A percentile compares a stretch with the other conserved stretches of the same genome.
phyloP scores from a whole-genome alignment of 768 basidiomycete genomes.

The Termitomyces sp. region DNA sequence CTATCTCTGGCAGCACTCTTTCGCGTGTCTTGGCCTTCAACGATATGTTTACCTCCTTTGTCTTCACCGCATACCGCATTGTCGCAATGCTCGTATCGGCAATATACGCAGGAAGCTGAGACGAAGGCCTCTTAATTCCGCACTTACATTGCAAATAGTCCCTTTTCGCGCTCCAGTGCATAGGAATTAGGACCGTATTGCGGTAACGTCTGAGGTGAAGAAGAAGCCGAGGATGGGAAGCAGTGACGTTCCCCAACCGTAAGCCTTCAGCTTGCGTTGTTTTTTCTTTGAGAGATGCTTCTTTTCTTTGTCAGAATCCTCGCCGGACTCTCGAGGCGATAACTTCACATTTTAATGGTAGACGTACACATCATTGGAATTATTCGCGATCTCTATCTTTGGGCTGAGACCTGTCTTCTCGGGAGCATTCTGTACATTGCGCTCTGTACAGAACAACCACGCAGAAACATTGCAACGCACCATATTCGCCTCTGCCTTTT shows the following conservation, averaged over 20 bases:
- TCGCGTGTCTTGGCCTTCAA: too few relatives aligned
- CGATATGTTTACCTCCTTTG: slow-evolving; percentile 96
- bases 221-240: too few relatives aligned
- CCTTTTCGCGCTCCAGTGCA: slow-evolving; percentile 96
- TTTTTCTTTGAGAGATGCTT: slow-evolving; percentile 92
- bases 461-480: slow-evolving; percentile 12
- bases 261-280: slow-evolving; percentile 78
- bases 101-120: slow-evolving; percentile 93
- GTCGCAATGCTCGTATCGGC: slow-evolving; percentile 99
- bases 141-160: slow-evolving; percentile 98
- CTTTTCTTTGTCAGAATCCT: slow-evolving; percentile 67
- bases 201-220: slow-evolving; percentile 90
- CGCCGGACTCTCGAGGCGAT: slow-evolving; percentile 89
- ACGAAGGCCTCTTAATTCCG: slow-evolving; percentile 97
- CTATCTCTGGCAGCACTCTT: too few relatives aligned
- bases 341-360: slow-evolving; percentile 77
- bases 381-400: slow-evolving; percentile 35
- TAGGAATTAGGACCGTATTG: slow-evolving; percentile 92
- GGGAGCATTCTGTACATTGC: slow-evolving; percentile 12
- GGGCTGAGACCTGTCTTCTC: slow-evolving; percentile 21
- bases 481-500: slow-evolving; percentile 38
- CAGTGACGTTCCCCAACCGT: slow-evolving; percentile 95
- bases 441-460: background rate
- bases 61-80: slow-evolving; percentile 96
- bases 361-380: slow-evolving; percentile 74